Evolutionary conservation across 345 rosid genomes (phyloP), one percentile per base, ranked within the genome.

Genomic region (Atalantia buxifolia): DNA sequence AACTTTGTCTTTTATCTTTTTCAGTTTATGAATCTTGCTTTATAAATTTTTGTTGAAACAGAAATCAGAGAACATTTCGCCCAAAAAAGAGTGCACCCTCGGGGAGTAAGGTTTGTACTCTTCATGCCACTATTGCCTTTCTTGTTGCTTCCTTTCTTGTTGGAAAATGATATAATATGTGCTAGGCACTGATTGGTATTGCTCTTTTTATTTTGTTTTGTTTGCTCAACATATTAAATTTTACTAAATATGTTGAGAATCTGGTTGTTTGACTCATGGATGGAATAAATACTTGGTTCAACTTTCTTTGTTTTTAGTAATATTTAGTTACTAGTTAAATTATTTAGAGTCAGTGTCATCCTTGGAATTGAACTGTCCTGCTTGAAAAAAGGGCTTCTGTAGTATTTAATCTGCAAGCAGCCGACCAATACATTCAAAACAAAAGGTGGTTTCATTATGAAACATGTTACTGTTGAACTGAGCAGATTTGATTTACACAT

Each of bases 81-180:
- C 99, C 99, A 3, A 96, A 96, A 77, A 94, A 93, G 89, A 93
- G 97, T 72, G 99, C 98, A 25, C 98, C 99, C 38, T 92, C 99
- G 1, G 99, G 99, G 81, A 96, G 98, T 84, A 96, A 96, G 99
- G 98, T 96, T 77, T 53, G 93, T 86, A 30, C 33, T 30, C 68
- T 75, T 63, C 77, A 69, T 27, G 22, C 48, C 24, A 73, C 3
- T 75, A 67, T 36, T 35, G 48, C 27, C 53, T 25, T 71, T 70
- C 14, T 19, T 10, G 8, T 25, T 36, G 13, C 16, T 57, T 42
- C 65, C 5, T 63, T 71, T 7, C 42, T 62, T 71, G 27, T 56
- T 19, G 28, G 38, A 65, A 76, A 53, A 70, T 21, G 59, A 50
- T 25, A n/a, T 28, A 27, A 27, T 69, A 18, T 35, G 33, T 9